Evolutionary conservation across 805 yeast species (phyloP).

Genomic region (Saturnispora quitensis): DNA sequence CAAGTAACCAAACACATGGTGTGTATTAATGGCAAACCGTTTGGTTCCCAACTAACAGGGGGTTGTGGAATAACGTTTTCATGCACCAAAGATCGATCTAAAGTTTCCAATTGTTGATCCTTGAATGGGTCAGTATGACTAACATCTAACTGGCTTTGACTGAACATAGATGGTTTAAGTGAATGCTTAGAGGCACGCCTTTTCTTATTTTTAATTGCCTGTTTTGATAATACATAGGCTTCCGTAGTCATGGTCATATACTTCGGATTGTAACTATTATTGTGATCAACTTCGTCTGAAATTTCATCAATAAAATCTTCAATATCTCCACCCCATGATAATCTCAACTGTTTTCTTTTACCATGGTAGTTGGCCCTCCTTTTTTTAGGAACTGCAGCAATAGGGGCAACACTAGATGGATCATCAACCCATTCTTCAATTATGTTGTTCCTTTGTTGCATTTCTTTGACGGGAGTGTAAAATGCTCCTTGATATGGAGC

Average conservation of each 20-base stretch:
- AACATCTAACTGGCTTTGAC: conserved; percentile 9
- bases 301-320: conserved; percentile 21
- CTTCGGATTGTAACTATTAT: conserved; percentile 31
- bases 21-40: conserved; percentile 69
- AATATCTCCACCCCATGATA: conserved; percentile 33
- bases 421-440: conserved; percentile 85
- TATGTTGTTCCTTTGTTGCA: conserved; percentile 54
- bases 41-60: conserved; percentile 81
- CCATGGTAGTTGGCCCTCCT: conserved; percentile 40
- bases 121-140: conserved; percentile 19
- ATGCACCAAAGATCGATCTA: conserved; percentile 53
- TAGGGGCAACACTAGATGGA: conserved; percentile 40
- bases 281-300: not conserved
- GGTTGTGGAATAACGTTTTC: conserved; percentile 88
- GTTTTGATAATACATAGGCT: conserved; percentile 27
- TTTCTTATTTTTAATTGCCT: not conserved
- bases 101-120: conserved; percentile 31
- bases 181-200: not conserved
- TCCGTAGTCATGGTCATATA: conserved; percentile 63
- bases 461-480: conserved; percentile 39
- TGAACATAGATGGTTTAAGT: conserved; percentile 5
- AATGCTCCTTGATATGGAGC: conserved; percentile 77
- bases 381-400: conserved; percentile 41
- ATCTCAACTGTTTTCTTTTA: conserved; percentile 26
- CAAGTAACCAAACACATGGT: conserved; percentile 78